Conservation (phyloP, 1,139 yeast genomes). For the Groenewaldozyma auringiensis region DNA sequence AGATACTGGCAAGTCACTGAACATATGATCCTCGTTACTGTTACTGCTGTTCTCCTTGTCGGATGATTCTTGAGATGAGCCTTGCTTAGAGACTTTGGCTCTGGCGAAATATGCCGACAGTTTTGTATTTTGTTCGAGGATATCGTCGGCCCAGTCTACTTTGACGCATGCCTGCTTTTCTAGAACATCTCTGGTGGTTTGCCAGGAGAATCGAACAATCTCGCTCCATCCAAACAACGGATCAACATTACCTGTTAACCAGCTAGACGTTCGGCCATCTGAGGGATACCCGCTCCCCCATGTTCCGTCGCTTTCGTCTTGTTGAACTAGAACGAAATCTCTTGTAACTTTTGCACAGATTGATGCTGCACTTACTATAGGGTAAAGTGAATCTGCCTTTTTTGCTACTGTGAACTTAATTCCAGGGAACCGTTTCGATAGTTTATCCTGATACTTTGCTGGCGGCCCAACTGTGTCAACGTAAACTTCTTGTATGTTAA, state of each 20-base stretch:
- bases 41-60: not conserved
- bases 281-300: conserved; percentile 95
- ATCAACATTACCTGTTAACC: conserved; percentile 61
- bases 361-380: conserved; percentile 94
- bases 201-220: conserved; percentile 86
- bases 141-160: conserved; percentile 42
- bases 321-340: conserved; percentile 53
- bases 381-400: conserved; percentile 91
- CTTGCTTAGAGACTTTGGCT: not conserved
- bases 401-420: conserved; percentile 80
- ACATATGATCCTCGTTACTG: not conserved
- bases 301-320: conserved; percentile 27
- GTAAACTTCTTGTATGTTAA: conserved; percentile 59
- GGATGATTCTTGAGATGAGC: not conserved
- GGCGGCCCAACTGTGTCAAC: conserved; percentile 97
- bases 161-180: conserved; percentile 40
- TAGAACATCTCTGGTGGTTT: conserved; percentile 72
- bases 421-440: conserved; percentile 59
- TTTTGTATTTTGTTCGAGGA: conserved; percentile 9
- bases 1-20: conserved; percentile 11
- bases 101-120: conserved; percentile 8
- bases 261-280: conserved; percentile 72
- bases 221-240: conserved; percentile 82
- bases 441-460: conserved; percentile 65
- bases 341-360: conserved; percentile 95